Evolutionary conservation across 73 alveolate species (phyloP).

Genomic region (Tetrahymena thermophila): DNA sequence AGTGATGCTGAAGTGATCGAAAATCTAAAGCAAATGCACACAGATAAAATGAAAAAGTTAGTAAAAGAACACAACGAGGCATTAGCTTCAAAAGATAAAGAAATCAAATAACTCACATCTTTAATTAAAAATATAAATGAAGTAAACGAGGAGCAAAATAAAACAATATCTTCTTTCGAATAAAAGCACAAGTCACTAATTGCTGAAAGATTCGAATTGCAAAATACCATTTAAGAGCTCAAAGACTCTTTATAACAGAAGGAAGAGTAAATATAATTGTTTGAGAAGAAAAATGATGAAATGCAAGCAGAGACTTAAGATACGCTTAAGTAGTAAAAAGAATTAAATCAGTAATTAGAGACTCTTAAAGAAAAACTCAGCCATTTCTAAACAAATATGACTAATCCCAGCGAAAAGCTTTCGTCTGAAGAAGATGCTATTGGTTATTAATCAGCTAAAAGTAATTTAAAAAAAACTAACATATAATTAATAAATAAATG

Average conservation of each 20-base stretch:
- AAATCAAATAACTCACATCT: not conserved
- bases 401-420: not conserved
- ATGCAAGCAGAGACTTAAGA: not conserved
- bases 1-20: not conserved
- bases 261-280: not conserved
- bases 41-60: not conserved
- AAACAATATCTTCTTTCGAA: not conserved
- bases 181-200: not conserved
- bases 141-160: not conserved
- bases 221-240: not conserved
- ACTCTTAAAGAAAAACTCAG: not conserved
- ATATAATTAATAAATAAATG: too few relatives aligned
- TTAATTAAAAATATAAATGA: not conserved
- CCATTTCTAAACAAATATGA: not conserved
- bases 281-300: not conserved
- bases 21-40: not conserved
- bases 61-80: not conserved
- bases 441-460: not conserved
- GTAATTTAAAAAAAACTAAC: not conserved
- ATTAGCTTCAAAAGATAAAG: not conserved
- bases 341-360: not conserved
- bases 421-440: not conserved
- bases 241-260: not conserved
- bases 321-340: not conserved
- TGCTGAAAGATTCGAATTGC: not conserved